Percentiles rank a stretch among this genome's conserved stretches.
These are phyloP conservation scores for Chaetomium olivaceum DNA, from an alignment of 2,329 filamentous ascomycete species.

Conservation along the genomic window DNA sequence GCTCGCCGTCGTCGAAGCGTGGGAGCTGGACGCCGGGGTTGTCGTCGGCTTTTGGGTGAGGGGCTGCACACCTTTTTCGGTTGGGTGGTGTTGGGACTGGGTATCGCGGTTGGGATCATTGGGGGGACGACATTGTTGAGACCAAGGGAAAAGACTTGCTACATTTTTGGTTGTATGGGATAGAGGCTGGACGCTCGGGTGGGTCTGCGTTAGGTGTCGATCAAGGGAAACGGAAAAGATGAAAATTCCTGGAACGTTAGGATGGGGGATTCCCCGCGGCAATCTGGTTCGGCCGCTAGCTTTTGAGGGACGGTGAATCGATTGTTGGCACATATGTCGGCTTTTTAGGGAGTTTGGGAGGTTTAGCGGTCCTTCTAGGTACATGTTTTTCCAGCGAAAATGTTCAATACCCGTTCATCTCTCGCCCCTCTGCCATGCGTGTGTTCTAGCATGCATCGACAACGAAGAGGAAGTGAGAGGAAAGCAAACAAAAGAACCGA, in stretches of 20 bases:
- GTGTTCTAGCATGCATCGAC: neutral
- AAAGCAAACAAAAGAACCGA: neutral
- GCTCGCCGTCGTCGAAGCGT: neutral
- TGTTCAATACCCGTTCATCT: neutral
- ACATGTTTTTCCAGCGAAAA: neutral
- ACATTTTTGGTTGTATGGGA: neutral
- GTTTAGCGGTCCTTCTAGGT: neutral
- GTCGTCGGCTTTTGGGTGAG: constrained; percentile 13
- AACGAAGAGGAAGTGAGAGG: neutral
- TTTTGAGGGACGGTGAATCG: neutral
- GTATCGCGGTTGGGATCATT: neutral
- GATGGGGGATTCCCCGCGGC: neutral
- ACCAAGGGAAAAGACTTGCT: no score
- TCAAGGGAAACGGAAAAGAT: neutral
- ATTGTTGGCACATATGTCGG: neutral
- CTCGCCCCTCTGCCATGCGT: neutral
- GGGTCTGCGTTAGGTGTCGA: neutral
- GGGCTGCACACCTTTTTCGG: neutral
- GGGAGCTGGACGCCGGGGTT: neutral
- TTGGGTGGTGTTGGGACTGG: neutral
- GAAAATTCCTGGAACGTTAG: neutral
- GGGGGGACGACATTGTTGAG: neutral
- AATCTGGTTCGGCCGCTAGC: neutral
- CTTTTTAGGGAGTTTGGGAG: neutral
- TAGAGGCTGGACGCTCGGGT: no score